Evolutionary conservation across 495 filamentous ascomycete species (phyloP).

Genomic region (Symbiotaphrina buchneri): DNA sequence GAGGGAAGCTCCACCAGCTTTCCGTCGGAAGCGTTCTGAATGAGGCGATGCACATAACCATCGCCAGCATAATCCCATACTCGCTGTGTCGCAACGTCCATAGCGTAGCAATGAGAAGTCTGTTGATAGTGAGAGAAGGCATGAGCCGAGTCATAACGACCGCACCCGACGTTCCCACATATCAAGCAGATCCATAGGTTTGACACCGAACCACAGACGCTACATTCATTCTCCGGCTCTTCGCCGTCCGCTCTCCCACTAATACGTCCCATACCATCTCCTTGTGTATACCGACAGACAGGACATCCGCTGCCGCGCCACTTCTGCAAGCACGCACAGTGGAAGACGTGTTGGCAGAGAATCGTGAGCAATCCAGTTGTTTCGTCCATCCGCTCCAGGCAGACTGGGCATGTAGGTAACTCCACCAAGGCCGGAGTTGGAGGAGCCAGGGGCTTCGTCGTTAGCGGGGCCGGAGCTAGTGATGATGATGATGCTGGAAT

Average conservation of each 20-base stretch:
- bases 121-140: constrained; percentile 87
- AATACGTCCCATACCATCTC: constrained; percentile 16
- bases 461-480: constrained; percentile 25
- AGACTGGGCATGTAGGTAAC: constrained; percentile 89
- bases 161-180: constrained; percentile 83
- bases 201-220: constrained; percentile 45
- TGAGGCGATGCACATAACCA: constrained; percentile 85
- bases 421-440: constrained; percentile 80
- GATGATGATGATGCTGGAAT: constrained; percentile 17
- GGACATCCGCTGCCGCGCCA: constrained; percentile 91
- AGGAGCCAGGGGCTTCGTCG: constrained; percentile 67
- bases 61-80: constrained; percentile 97
- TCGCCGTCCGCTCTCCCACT: constrained; percentile 15
- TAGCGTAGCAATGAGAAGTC: constrained; percentile 70
- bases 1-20: constrained; percentile 70
- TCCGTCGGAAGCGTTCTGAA: constrained; percentile 76
- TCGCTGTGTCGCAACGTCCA: constrained; percentile 80
- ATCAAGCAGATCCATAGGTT: constrained; percentile 86
- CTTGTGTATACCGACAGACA: constrained; percentile 75
- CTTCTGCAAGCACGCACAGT: constrained; percentile 89
- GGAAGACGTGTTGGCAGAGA: constrained; percentile 93
- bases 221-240: constrained; percentile 30
- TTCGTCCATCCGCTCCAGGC: constrained; percentile 95
- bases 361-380: constrained; percentile 88
- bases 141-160: constrained; percentile 81